Base-by-base conservation (phyloP, 1,139 yeast genomes). In the Cylindricascospora bacillispora region DNA sequence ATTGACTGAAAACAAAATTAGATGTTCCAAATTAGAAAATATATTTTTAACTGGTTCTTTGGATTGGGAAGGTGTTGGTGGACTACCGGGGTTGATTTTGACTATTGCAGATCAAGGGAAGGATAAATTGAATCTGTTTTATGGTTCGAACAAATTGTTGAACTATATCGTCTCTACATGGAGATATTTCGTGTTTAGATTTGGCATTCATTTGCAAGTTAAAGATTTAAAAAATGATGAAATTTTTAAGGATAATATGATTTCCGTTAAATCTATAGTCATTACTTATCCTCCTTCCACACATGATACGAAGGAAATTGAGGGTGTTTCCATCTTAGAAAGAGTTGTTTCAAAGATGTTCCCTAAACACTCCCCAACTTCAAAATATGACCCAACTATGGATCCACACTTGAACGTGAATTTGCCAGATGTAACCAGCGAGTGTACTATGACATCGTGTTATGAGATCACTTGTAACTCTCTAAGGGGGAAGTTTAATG, bases 141-240 rank as follows among this genome's bases (percentile, higher is more conserved):
- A 71, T 28, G 73, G 73, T 14, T 7, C 21, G 10, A 59, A 50
- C 35, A 52, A 45, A 26, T 52, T 58, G 26, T 44, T 73, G 17
- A 61, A 67, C 25, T 78, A 70, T 53, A 62, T 71, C 28, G 70
- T 76, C 13, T 67, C 85, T 3, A 71, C 89, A 0, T 85, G 95
- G 95, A 64, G 95, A 40, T 73, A 73, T 39, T 86, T 86, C 56
- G 83, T 85, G n/a, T 83, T 81, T 52, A 67, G 95, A 41, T 70
- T 74, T 41, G 92, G 92, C 3, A 68, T 81, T 29, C 63, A 67
- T 25, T 52, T 83, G 32, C 57, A 54, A n/a, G 57, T 71, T 6
- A 54, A 56, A 4, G 60, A 65, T 11, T 48, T 65, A 2, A 49
- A 50, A 2, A 57, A 63, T 10, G 51, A 54, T 3, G 47, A 54